Evolutionary conservation across 371 early-diverging fungal species (phyloP).

Genomic region (Mucor velutinosus): DNA sequence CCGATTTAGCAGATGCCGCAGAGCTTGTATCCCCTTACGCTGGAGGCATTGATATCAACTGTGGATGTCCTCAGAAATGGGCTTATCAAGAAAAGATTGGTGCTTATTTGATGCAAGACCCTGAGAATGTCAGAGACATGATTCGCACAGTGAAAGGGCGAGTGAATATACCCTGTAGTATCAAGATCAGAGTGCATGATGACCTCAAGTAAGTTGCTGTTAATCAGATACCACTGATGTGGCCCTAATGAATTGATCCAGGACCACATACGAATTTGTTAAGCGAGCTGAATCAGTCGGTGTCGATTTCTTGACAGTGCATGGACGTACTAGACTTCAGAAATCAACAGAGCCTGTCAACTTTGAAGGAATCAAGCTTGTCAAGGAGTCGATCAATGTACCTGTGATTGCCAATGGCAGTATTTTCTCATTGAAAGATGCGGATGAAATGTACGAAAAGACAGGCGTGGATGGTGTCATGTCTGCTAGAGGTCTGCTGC

Average conservation of each 20-base stretch:
- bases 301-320: slow-evolving; percentile 80
- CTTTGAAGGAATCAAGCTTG: slow-evolving; percentile 70
- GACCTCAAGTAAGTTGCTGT: slow-evolving; percentile 54
- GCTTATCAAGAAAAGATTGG: slow-evolving; percentile 84
- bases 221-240: neutral
- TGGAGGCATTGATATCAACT: slow-evolving; percentile 83
- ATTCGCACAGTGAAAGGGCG: slow-evolving; percentile 69
- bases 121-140: slow-evolving; percentile 84
- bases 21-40: slow-evolving; percentile 82
- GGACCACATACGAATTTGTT: slow-evolving; percentile 78
- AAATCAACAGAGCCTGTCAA: slow-evolving; percentile 78
- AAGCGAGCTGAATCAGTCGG: slow-evolving; percentile 77
- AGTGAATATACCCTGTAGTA: slow-evolving; percentile 71
- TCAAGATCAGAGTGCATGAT: slow-evolving; percentile 81
- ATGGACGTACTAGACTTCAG: slow-evolving; percentile 80
- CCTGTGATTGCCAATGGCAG: slow-evolving; percentile 87
- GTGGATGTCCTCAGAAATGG: slow-evolving; percentile 91
- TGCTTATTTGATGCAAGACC: slow-evolving; percentile 74
- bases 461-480: slow-evolving; percentile 88
- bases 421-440: slow-evolving; percentile 71
- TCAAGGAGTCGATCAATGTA: slow-evolving; percentile 70
- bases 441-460: slow-evolving; percentile 61
- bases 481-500: slow-evolving; percentile 87
- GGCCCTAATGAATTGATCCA: slow-evolving; percentile 12
- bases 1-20: slow-evolving; percentile 85